These are phyloP conservation scores for Silene uniflora DNA, from an alignment of 148 eudicot species.

Conservation along the genomic window DNA sequence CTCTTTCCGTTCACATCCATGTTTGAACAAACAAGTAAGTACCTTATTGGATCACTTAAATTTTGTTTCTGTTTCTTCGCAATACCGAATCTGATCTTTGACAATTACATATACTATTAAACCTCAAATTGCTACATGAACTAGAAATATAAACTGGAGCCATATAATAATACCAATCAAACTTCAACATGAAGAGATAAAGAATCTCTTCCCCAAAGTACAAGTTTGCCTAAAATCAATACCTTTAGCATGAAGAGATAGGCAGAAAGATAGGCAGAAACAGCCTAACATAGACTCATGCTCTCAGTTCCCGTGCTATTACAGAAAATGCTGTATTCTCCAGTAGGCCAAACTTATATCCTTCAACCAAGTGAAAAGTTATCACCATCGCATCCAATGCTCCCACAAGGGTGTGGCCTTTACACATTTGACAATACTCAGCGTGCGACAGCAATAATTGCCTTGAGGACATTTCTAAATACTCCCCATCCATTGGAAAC, in stretches of 20 bases:
- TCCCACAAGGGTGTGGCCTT: conserved; percentile 63
- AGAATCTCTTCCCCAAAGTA: no score
- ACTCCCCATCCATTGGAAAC: conserved; percentile 75
- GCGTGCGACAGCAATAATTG: conserved; percentile 27
- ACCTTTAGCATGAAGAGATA: no score
- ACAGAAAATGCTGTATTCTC: conserved; percentile 73
- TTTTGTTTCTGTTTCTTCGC: no score
- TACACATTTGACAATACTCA: conserved; percentile 42
- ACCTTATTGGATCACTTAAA: not conserved
- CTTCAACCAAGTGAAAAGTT: conserved; percentile 65
- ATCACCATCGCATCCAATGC: conserved; percentile 71
- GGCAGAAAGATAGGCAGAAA: not conserved
- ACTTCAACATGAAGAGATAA: no score
- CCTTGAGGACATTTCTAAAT: conserved; percentile 57
- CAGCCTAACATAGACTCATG: not conserved
- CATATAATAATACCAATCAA: no score
- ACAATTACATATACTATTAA: no score
- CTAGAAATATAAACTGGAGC: no score
- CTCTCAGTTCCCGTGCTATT: conserved; percentile 13
- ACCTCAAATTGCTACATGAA: no score
- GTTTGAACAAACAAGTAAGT: conserved; percentile 69
- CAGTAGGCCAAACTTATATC: conserved; percentile 66
- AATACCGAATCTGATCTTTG: no score
- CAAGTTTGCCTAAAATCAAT: no score
- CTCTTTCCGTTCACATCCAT: conserved; percentile 65